Percentiles rank a stretch among this genome's conserved stretches.
Conservation (phyloP, 306 rosid genomes). For the Malus fusca region DNA sequence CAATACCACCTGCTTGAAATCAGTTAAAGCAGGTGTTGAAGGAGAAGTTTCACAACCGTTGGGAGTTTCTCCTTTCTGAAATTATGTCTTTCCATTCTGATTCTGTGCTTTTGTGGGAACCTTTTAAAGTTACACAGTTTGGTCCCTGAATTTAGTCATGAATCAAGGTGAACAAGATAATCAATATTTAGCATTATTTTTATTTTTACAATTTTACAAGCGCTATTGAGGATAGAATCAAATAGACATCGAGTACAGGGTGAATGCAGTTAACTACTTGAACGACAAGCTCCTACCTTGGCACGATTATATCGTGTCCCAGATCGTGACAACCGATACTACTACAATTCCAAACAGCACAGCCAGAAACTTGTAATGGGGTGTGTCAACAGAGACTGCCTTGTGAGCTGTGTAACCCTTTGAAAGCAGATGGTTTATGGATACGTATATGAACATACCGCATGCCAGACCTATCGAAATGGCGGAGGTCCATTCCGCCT, state of each 20-base stretch:
- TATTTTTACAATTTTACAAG: not conserved
- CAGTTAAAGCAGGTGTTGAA: not conserved
- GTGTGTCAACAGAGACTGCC: conserved; percentile 27
- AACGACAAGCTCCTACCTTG: too few relatives aligned
- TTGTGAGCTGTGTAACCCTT: conserved; percentile 50
- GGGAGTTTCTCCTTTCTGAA: conserved; percentile 3
- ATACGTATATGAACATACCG: conserved; percentile 78
- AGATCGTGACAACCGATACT: conserved; percentile 74
- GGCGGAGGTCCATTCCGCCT: conserved; percentile 71
- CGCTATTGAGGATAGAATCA: not conserved
- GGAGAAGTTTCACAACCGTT: not conserved
- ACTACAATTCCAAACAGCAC: conserved; percentile 62
- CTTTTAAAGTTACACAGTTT: not conserved
- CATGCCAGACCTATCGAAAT: conserved; percentile 75
- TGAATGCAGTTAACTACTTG: not conserved
- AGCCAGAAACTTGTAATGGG: conserved; percentile 45
- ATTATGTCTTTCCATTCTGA: not conserved
- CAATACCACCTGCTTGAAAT: not conserved
- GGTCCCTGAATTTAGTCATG: not conserved
- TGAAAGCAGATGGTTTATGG: conserved; percentile 59
- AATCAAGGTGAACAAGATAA: too few relatives aligned
- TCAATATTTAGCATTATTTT: not conserved
- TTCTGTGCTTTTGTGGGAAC: not conserved
- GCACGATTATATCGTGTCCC: conserved; percentile 30
- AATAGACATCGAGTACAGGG: not conserved